phyloP scores from a whole-genome alignment of 495 filamentous ascomycete genomes.

The Penicillium mononematosum region DNA sequence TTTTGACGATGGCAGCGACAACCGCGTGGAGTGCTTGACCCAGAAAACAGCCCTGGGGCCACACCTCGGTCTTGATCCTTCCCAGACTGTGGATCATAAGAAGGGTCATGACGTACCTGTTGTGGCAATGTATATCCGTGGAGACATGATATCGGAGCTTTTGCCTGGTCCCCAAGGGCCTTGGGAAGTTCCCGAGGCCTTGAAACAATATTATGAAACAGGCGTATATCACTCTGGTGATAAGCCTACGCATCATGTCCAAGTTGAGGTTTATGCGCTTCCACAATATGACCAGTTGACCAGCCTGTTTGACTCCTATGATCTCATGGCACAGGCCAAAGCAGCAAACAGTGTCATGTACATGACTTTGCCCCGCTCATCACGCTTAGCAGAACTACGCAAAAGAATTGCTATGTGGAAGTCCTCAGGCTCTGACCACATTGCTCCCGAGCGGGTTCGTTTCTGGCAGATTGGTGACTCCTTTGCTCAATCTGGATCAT shows the following conservation, averaged over 20 bases:
- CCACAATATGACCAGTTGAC: slow-evolving; percentile 35
- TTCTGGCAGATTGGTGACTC: slow-evolving; percentile 47
- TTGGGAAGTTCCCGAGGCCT: slow-evolving; percentile 36
- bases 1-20: slow-evolving; percentile 56
- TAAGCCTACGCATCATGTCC: slow-evolving; percentile 25
- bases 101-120: slow-evolving; percentile 59
- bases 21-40: slow-evolving; percentile 57
- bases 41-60: slow-evolving; percentile 54
- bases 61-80: slow-evolving; percentile 50
- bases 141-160: slow-evolving; percentile 46
- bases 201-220: slow-evolving; percentile 43
- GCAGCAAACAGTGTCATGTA: slow-evolving; percentile 40
- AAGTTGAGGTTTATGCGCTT: slow-evolving; percentile 45
- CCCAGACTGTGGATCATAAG: slow-evolving; percentile 40
- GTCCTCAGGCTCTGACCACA: slow-evolving; percentile 22
- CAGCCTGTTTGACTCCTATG: slow-evolving; percentile 46
- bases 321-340: slow-evolving; percentile 48
- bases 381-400: slow-evolving; percentile 42
- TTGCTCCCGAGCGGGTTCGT: slow-evolving; percentile 39
- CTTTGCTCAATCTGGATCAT: slow-evolving; percentile 36
- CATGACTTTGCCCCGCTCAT: slow-evolving; percentile 39
- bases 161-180: slow-evolving; percentile 45
- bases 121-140: slow-evolving; percentile 56
- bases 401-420: slow-evolving; percentile 42
- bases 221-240: slow-evolving; percentile 26